Base-by-base conservation (phyloP, 371 early-diverging fungal genomes). In the Mortierella sp. region DNA sequence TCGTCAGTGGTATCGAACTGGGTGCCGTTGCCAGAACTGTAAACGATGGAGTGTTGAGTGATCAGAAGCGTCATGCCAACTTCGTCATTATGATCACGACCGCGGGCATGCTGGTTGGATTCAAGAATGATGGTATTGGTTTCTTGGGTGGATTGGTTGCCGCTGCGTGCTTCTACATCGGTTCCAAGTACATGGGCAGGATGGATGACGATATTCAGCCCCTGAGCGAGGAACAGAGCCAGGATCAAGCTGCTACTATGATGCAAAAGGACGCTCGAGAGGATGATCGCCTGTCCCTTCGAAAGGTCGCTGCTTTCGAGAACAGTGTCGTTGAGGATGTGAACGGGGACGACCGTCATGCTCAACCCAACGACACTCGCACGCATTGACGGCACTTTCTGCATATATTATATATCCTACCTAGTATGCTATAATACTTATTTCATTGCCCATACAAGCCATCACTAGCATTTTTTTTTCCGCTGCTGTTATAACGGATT, bases 51-150 rank as follows among this genome's bases (percentile, higher is more conserved):
- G 83, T 80, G 2, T 7, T 44, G 11, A 72, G 72, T 50, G 80
- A 81, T 7, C 56, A 64, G 15, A 80, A 64, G 19, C 84, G 87
- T 32, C 78, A 78, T 64, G 89, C 86, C 42, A 89, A 91, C 60
- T 93, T 90, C 70, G 81, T 85, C 1, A 68, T 91, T 42, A 82
- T 92, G 85, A 70, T 93, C 11, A 60, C 87, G 15, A 94, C 93
- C 1, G 85, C 89, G 4, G 91, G 90, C 7, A 80, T 87, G 26
- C 75, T 93, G 32, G 84, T 90, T 11, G 92, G 89, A 0, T 95
- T 91, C 72, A 84, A 85, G 47, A 91, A 94, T 64, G 95, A 93
- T 60, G 95, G 94, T 41, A 87, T 94, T 50, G 95, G 94, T 0
- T 94, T 94, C 71, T 30, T 90, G 27, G 76, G 86, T 19, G 93